These are phyloP conservation scores for Fusarium tupiense DNA, from an alignment of 2,329 filamentous ascomycete genomes.

Conservation along the genomic window DNA sequence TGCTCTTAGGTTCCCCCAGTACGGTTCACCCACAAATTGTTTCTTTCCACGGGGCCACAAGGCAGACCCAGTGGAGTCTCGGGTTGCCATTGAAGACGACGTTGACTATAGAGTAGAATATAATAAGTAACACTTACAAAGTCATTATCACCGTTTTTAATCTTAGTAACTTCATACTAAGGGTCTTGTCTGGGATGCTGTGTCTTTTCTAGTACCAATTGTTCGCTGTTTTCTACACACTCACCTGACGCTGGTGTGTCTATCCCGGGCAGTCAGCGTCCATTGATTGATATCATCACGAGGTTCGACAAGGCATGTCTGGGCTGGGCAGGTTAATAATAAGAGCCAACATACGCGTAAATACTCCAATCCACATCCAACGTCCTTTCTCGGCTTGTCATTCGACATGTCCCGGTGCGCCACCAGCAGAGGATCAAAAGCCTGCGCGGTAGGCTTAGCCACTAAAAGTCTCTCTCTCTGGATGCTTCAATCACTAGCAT, in stretches of 20 bases:
- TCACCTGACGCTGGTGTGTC: background rate
- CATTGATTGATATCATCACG: background rate
- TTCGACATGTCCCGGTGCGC: constrained; percentile 12
- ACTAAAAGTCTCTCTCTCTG: constrained; percentile 15
- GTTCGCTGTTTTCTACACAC: background rate
- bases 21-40: constrained; percentile 33
- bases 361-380: constrained; percentile 15
- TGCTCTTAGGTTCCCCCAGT: constrained; percentile 5
- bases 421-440: constrained; percentile 7
- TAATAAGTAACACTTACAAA: background rate
- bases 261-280: background rate
- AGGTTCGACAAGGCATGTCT: background rate
- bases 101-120: background rate
- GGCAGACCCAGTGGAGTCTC: constrained; percentile 6
- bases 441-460: constrained; percentile 24
- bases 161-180: background rate
- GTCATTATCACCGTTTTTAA: constrained; percentile 1
- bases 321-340: background rate
- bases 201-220: background rate
- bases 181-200: background rate
- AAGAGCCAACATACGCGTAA: background rate
- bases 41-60: constrained; percentile 11
- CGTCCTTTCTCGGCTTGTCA: constrained; percentile 18
- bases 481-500: constrained; percentile 4
- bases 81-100: background rate